Conservation (phyloP, 495 filamentous ascomycete species). For the Mytilinidion resinicola region DNA sequence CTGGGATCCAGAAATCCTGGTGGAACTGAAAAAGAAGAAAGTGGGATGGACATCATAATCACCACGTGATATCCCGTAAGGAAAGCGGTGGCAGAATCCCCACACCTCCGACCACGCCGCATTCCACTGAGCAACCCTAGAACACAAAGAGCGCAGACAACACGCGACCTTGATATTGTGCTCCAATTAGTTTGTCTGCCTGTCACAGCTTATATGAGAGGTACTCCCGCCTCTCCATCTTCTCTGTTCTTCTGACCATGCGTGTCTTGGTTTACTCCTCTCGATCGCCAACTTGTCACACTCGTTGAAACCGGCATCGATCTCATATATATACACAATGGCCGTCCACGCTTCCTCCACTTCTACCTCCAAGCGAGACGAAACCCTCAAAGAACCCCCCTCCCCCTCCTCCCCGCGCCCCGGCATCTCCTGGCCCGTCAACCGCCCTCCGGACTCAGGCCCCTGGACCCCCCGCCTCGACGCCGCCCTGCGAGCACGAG, state of each 20-base stretch:
- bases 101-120: neutral
- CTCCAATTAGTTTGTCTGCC: too few species aligned
- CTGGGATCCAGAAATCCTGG: neutral
- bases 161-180: neutral
- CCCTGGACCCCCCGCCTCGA: conserved; percentile 22
- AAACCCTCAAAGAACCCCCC: neutral
- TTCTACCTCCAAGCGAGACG: too few species aligned
- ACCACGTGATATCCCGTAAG: neutral
- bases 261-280: too few species aligned
- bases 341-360: too few species aligned
- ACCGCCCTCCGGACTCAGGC: conserved; percentile 12
- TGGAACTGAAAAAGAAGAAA: neutral
- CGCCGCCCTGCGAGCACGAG: conserved; percentile 16
- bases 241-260: too few species aligned
- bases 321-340: too few species aligned
- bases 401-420: conserved; percentile 11
- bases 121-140: too few species aligned
- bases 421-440: conserved; percentile 23
- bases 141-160: neutral
- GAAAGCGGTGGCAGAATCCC: conserved; percentile 3
- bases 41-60: too few species aligned
- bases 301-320: too few species aligned
- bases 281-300: too few species aligned
- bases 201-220: too few species aligned
- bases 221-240: too few species aligned